Conservation (phyloP, 2,329 filamentous ascomycete species). For the Teratosphaeriaceae sp. region DNA sequence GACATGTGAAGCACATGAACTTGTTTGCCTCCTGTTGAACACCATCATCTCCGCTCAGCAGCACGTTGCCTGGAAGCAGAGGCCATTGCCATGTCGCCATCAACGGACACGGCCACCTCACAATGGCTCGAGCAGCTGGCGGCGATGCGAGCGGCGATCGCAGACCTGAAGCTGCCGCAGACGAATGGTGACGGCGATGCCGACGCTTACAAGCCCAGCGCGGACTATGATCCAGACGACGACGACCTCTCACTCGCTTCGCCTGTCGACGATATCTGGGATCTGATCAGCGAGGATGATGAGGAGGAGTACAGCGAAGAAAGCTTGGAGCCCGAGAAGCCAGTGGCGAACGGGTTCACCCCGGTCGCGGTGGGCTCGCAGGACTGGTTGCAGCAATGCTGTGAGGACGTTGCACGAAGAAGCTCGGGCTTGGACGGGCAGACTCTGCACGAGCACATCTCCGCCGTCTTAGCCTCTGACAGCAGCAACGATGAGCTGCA, state of each 20-base stretch:
- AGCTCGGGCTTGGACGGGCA: conserved; percentile 61
- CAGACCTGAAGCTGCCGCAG: conserved; percentile 56
- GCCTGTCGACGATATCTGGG: conserved; percentile 80
- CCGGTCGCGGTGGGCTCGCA: conserved; percentile 22
- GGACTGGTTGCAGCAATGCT: conserved; percentile 67
- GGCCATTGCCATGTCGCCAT: conserved; percentile 38
- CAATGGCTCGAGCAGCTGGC: conserved; percentile 82
- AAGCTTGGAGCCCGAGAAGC: conserved; percentile 43
- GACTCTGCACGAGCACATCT: conserved; percentile 71
- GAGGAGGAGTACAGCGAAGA: conserved; percentile 61
- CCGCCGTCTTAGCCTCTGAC: conserved; percentile 64
- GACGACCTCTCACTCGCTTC: conserved; percentile 56
- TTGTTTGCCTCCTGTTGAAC: no score
- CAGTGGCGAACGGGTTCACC: conserved; percentile 40
- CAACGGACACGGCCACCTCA: conserved; percentile 35
- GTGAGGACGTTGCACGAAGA: conserved; percentile 55
- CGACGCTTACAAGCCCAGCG: conserved; percentile 38
- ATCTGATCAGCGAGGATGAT: conserved; percentile 73
- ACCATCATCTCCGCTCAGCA: no score
- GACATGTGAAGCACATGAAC: no score
- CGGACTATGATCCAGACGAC: conserved; percentile 58
- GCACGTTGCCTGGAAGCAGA: no score
- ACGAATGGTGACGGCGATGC: conserved; percentile 32
- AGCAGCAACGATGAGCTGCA: conserved; percentile 79
- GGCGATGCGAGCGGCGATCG: conserved; percentile 80